Evolutionary conservation across 331 rosid species (phyloP), one percentile per base, ranked within the genome.

Genomic region (Rhamnella rubrinervis): DNA sequence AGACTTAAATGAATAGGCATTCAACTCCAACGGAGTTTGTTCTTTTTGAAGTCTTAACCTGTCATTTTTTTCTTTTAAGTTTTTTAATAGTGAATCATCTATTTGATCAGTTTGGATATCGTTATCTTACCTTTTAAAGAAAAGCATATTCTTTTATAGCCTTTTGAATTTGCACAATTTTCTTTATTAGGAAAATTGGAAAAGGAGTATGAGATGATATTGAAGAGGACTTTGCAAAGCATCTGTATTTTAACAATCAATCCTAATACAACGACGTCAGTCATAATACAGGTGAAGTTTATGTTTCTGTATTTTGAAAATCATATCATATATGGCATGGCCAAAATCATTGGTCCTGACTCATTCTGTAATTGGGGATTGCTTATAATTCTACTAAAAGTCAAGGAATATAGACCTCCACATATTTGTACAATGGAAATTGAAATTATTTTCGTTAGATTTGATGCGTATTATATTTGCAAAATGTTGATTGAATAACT

Each of bases 181-280:
- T 66, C 56, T 26, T 23, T 6, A 75, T 44, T 77, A 87, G 96
- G 96, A 63, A 85, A 89, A 75, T 47, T 65, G 60, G 85, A 83
- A 55, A 83, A 75, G 86, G 97, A 91, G 78, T 87, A 83, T 50
- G 97, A 91, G 84, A 86, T 91, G 96, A 83, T 91, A 74, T 47
- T 91, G 63, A 91, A 85, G 80, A 83, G 84, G 61, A 85, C 87
- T 20, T 56, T 91, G 67, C 88, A 87, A 76, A 89, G 93, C 71
- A 85, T 91, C 20, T 88, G 89, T 77, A 75, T 92, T 59, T 81
- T 85, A 40, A 79, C 85, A 2, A 75, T 85, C 56, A 80, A 89
- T 77, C 93, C 97, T 11, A 92, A 89, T 56, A 89, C 96, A 57
- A 87, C 92, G 9, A 85, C 92, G 20, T 83, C 93, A 0, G 82